A percentile compares a stretch with the other conserved stretches of the same genome.
Conservation (phyloP, 768 basidiomycete genomes). For the Omphalotus guepiniiformis region DNA sequence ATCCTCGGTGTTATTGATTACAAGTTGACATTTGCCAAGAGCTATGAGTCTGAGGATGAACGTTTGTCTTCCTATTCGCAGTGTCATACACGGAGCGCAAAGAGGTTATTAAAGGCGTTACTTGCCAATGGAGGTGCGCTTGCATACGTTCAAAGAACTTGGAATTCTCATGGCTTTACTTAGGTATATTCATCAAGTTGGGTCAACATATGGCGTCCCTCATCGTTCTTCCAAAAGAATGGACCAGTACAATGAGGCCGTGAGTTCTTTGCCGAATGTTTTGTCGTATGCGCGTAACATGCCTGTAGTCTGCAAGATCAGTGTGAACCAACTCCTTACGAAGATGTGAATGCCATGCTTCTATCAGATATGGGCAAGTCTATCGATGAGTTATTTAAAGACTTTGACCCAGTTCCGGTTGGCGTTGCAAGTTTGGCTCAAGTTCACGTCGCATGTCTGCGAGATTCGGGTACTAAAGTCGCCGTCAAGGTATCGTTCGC, state of each 20-base stretch:
- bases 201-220: conserved; percentile 55
- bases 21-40: conserved; percentile 58
- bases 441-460: conserved; percentile 81
- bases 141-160: background rate
- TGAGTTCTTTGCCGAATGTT: conserved; percentile 55
- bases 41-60: conserved; percentile 48
- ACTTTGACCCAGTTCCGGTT: conserved; percentile 84
- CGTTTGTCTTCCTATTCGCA: conserved; percentile 55
- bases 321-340: conserved; percentile 84
- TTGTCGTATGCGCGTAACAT: conserved; percentile 33
- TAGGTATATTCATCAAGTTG: conserved; percentile 82
- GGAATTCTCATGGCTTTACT: conserved; percentile 4
- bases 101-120: conserved; percentile 75
- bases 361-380: conserved; percentile 70
- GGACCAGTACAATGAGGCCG: conserved; percentile 32
- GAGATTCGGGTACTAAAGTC: conserved; percentile 65
- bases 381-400: conserved; percentile 72
- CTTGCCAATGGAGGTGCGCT: conserved; percentile 79
- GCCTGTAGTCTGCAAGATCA: conserved; percentile 71
- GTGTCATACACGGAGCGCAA: conserved; percentile 83
- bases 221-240: conserved; percentile 47
- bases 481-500: conserved; percentile 70
- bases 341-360: conserved; percentile 74
- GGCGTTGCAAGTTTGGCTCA: conserved; percentile 97
- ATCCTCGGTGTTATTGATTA: conserved; percentile 65